Evolutionary conservation across 352 stramenopile genomes (phyloP).

Genomic region (Discostella stelligera): DNA sequence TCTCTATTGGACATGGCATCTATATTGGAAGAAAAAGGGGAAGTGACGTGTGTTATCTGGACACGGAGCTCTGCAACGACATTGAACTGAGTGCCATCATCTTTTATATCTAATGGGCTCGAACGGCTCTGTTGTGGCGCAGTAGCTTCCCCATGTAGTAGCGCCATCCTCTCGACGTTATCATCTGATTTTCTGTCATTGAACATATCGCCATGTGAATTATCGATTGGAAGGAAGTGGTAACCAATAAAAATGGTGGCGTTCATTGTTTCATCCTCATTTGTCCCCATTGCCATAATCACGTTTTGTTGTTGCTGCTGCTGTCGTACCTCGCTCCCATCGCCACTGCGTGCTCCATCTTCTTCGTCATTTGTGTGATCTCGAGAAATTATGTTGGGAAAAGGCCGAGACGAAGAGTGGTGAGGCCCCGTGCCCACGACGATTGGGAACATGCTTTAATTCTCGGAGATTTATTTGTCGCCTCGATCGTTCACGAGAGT

Average conservation of each 20-base stretch:
- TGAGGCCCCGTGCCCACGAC: slow-evolving; percentile 32
- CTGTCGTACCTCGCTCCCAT: slow-evolving; percentile 2
- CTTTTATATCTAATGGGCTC: background rate
- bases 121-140: background rate
- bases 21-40: slow-evolving; percentile 33
- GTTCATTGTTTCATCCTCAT: slow-evolving; percentile 42
- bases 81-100: slow-evolving; percentile 21
- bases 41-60: slow-evolving; percentile 31
- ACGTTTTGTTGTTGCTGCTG: slow-evolving; percentile 6
- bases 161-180: background rate
- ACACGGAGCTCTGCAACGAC: slow-evolving; percentile 53
- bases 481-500: too few relatives aligned
- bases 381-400: slow-evolving; percentile 20
- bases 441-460: slow-evolving; percentile 34
- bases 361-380: slow-evolving; percentile 1
- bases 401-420: slow-evolving; percentile 35
- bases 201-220: background rate
- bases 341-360: background rate
- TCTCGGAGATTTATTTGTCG: too few relatives aligned
- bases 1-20: slow-evolving; percentile 44
- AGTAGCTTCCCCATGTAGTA: background rate
- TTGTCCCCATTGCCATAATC: slow-evolving; percentile 45
- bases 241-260: slow-evolving; percentile 51
- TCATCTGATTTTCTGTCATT: slow-evolving; percentile 7
- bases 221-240: slow-evolving; percentile 26